A percentile compares a stretch with the other conserved stretches of the same genome.
Conservation (phyloP, 176 grass and related monocot genomes). For the Phyllostachys edulis region DNA sequence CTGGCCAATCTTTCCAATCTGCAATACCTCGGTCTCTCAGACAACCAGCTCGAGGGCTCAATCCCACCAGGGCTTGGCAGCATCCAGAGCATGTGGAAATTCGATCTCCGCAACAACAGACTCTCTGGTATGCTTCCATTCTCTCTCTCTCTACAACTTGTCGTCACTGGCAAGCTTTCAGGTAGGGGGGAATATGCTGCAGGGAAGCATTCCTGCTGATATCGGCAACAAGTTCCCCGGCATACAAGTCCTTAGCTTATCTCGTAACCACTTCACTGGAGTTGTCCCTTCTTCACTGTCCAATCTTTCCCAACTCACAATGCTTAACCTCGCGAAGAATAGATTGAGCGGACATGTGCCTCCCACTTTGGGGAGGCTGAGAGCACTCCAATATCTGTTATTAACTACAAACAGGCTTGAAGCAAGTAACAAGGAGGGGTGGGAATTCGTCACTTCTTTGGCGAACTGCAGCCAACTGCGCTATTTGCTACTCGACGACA, state of each 20-base stretch:
- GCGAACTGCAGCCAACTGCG: not conserved
- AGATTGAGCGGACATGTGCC: slow-evolving; percentile 17
- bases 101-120: not conserved
- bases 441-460: slow-evolving; percentile 31
- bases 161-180: not conserved
- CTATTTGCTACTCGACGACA: not conserved
- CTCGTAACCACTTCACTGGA: not conserved
- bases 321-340: fast-evolving
- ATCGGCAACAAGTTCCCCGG: too few relatives aligned
- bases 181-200: not conserved
- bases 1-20: not conserved
- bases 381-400: not conserved
- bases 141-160: slow-evolving; percentile 2
- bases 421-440: not conserved
- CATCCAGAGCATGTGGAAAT: not conserved
- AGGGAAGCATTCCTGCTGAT: not conserved
- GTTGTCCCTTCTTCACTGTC: not conserved
- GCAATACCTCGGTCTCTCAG: not conserved
- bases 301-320: not conserved
- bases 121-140: not conserved
- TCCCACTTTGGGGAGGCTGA: not conserved
- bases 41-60: not conserved
- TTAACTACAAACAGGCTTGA: not conserved
- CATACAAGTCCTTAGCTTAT: not conserved
- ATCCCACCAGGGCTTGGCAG: not conserved